phyloP scores from a whole-genome alignment of 2,329 filamentous ascomycete species.

The Xylariomycetidae sp. region DNA sequence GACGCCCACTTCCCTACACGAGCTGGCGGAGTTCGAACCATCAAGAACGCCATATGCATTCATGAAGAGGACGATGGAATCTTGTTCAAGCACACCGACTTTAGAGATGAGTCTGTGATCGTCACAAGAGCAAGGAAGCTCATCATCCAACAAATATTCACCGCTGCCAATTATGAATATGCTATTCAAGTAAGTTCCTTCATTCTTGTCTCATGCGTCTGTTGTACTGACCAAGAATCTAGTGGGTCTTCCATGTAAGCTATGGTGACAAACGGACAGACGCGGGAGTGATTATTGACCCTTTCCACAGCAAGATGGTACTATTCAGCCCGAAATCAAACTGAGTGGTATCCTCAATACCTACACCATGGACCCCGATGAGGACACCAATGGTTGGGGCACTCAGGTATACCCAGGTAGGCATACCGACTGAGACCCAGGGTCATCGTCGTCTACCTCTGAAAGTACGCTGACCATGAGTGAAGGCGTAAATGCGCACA shows the following conservation, averaged over 20 bases:
- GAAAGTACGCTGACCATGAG: background rate
- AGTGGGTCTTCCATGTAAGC: conserved; percentile 76
- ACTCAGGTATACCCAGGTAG: conserved; percentile 77
- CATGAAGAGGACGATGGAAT: conserved; percentile 92
- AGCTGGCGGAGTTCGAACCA: conserved; percentile 68
- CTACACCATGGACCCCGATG: conserved; percentile 72
- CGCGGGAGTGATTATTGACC: conserved; percentile 12
- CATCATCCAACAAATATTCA: conserved; percentile 87
- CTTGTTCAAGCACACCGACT: conserved; percentile 91
- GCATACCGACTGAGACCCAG: too few relatives aligned
- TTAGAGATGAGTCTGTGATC: conserved; percentile 81
- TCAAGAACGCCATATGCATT: conserved; percentile 94
- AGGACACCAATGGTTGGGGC: conserved; percentile 83
- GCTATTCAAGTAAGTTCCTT: conserved; percentile 40
- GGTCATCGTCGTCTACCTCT: background rate
- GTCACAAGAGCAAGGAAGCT: conserved; percentile 84
- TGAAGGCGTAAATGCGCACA: conserved; percentile 79
- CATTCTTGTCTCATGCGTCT: too few relatives aligned
- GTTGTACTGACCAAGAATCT: conserved; percentile 23
- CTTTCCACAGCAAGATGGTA: conserved; percentile 65
- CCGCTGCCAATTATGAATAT: conserved; percentile 95
- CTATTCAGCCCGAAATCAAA: conserved; percentile 86
- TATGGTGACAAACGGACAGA: background rate
- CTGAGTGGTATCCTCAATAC: conserved; percentile 92
- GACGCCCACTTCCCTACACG: conserved; percentile 80